Evolutionary conservation across 2,329 filamentous ascomycete species (phyloP).

Genomic region (Cordyceps farinosa): DNA sequence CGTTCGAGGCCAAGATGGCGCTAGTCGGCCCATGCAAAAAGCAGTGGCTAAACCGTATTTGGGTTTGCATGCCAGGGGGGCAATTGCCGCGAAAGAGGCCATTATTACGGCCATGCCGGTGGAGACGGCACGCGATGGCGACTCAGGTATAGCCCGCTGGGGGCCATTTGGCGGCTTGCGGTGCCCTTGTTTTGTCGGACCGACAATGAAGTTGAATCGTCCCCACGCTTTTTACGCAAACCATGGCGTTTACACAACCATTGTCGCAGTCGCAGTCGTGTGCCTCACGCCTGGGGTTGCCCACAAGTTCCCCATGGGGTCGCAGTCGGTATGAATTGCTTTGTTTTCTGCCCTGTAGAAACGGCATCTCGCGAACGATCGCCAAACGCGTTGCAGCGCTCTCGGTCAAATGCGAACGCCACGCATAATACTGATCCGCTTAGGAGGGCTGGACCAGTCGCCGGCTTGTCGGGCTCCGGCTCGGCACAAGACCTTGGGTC

Average conservation of each 20-base stretch:
- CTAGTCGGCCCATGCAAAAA: background rate
- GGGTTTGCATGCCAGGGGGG: background rate
- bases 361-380: background rate
- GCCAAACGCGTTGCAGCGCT: background rate
- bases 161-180: background rate
- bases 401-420: background rate
- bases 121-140: background rate
- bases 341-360: background rate
- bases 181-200: background rate
- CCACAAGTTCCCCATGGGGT: slow-evolving; percentile 13
- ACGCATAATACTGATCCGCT: background rate
- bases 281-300: slow-evolving; percentile 1
- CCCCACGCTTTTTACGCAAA: background rate
- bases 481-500: background rate
- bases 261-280: background rate
- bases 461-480: background rate
- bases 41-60: background rate
- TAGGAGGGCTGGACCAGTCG: background rate
- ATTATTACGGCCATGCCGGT: slow-evolving; percentile 5
- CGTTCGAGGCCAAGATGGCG: background rate
- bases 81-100: slow-evolving; percentile 1
- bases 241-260: background rate
- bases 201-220: background rate
- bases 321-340: background rate
- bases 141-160: background rate